Evolutionary conservation across 73 alveolate species (phyloP), one percentile per base, ranked within the genome.

Genomic region (Urostyla sp.): DNA sequence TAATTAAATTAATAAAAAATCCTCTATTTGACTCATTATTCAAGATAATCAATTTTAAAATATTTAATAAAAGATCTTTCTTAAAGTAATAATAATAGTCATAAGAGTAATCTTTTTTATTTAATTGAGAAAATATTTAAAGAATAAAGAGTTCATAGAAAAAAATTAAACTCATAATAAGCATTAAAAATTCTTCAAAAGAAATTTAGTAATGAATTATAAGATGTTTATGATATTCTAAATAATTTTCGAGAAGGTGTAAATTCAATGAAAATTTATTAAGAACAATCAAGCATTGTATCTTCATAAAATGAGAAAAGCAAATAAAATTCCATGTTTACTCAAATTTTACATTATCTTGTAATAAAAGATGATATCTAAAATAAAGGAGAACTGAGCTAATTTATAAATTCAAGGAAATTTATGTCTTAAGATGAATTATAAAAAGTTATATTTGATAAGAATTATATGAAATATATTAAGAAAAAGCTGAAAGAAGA

Each of bases 361-460:
- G 52, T 57, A n/a, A 27, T 69, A 4, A 69, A 69, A 26, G 83
- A 69, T 13, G 83, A 69, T 24, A 48, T 69, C 5, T 35, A 27
- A 4, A 24, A 23, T 5, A 49, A 49, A 10, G 72, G 54, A 10
- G 63, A 50, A 18, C 11, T 7, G 1, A 69, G 83, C 13, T 69
- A 43, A 20, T 28, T 69, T 0, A 44, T 44, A 2, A 49, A 69
- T 36, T n/a, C n/a, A n/a, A 44, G 49, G 18, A 66, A 49, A 8
- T 69, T 49, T n/a, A 6, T 69, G 21, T 11, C 69, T 7, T 55
- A 69, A 26, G 69, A 69, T 32, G 83, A 69, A 46, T 46, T 69
- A 4, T 46, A 69, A 24, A 69, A 69, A 69, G 83, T 69, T 21
- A 69, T 69, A 28, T 69, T 69, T 49, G 83, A 69, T 49, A 69